These are phyloP conservation scores for Saposhnikovia divaricata DNA, from an alignment of 129 eudicot species.

Conservation along the genomic window DNA sequence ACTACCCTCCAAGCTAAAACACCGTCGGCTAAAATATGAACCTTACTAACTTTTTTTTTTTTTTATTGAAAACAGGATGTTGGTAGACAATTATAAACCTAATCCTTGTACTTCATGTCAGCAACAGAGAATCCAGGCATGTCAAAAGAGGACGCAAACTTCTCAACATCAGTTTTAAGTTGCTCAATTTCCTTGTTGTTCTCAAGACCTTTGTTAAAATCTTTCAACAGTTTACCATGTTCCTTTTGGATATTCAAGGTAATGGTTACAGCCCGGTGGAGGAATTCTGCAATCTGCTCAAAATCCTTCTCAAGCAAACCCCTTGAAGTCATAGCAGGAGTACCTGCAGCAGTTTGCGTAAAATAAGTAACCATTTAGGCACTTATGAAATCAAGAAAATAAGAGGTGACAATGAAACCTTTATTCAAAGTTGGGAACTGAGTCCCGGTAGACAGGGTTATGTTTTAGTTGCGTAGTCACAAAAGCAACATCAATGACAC, in stretches of 20 bases:
- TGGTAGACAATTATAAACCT: constrained; percentile 1
- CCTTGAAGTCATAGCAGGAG: constrained; percentile 99
- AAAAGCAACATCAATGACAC: background rate
- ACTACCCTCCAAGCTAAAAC: background rate
- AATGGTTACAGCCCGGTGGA: constrained; percentile 66
- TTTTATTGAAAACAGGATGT: background rate
- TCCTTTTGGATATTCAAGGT: constrained; percentile 88
- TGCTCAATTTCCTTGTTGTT: constrained; percentile 88
- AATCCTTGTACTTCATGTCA: constrained; percentile 97
- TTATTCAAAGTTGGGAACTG: background rate
- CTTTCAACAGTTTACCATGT: constrained; percentile 81
- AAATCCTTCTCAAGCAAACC: constrained; percentile 92
- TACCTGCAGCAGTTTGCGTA: constrained; percentile 24
- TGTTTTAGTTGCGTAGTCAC: background rate
- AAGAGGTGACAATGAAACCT: background rate
- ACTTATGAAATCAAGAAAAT: background rate
- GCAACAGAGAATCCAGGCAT: constrained; percentile 92
- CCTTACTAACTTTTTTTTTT: background rate
- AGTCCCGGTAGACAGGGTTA: background rate
- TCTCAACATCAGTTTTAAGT: constrained; percentile 91
- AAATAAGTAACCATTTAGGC: background rate
- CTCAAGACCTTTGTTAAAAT: constrained; percentile 89
- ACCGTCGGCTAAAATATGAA: background rate
- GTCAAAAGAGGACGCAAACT: constrained; percentile 77
- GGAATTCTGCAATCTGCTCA: constrained; percentile 88